Percentiles rank a stretch among this genome's conserved stretches.
Conservation (phyloP, 2,329 filamentous ascomycete genomes). For the Nothophoma quercina region DNA sequence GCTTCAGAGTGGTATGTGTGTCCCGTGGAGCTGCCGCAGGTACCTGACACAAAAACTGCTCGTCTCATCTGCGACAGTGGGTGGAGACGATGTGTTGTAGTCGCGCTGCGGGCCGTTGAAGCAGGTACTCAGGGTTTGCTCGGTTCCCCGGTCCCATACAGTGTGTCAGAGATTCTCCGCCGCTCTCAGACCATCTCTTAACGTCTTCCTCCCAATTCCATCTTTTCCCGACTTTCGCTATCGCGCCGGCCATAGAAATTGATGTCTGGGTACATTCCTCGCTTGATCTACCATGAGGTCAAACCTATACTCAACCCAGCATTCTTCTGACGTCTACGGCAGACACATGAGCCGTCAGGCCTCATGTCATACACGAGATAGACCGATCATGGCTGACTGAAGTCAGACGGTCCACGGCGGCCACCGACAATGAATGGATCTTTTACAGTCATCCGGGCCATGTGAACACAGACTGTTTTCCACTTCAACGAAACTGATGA, state of each 20-base stretch:
- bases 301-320: not conserved
- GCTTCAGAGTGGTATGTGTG: slow-evolving; percentile 13
- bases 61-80: not conserved
- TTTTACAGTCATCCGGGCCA: too few species aligned
- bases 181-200: not conserved
- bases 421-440: not conserved
- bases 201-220: not conserved
- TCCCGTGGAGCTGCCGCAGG: slow-evolving; percentile 14
- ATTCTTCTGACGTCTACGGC: slow-evolving; percentile 2
- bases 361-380: slow-evolving; percentile 16
- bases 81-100: not conserved
- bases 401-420: not conserved
- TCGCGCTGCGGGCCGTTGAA: slow-evolving; percentile 10
- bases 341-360: slow-evolving; percentile 1
- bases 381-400: not conserved
- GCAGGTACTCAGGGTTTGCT: slow-evolving; percentile 16
- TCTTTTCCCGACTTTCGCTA: not conserved
- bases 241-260: not conserved
- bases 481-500: too few species aligned
- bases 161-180: not conserved
- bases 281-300: slow-evolving; percentile 4
- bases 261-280: slow-evolving; percentile 3
- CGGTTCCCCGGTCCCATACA: not conserved
- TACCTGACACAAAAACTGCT: slow-evolving; percentile 12
- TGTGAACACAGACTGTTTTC: too few species aligned